A percentile compares a stretch with the other conserved stretches of the same genome.
These are phyloP conservation scores for Picea sitchensis DNA, from an alignment of 75 land plant genomes.

Conservation along the genomic window DNA sequence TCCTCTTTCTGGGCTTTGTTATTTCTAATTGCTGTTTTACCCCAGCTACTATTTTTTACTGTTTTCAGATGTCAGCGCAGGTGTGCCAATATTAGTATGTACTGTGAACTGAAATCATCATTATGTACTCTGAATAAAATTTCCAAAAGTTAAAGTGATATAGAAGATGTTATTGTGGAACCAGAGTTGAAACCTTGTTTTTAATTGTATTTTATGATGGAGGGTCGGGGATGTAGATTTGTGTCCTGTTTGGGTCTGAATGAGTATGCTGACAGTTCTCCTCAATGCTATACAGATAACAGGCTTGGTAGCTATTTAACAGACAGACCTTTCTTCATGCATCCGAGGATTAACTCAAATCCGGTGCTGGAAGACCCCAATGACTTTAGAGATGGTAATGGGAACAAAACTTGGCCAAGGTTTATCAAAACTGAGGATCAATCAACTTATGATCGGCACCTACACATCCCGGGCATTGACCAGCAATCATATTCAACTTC, in stretches of 20 bases:
- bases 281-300: conserved; percentile 7
- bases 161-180: neutral
- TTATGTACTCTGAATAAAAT: neutral
- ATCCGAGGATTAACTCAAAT: conserved; percentile 6
- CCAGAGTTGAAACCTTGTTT: neutral
- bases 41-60: no score
- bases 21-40: neutral
- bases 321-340: conserved; percentile 5
- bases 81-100: neutral
- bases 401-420: neutral
- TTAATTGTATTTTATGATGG: no score
- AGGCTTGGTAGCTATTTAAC: conserved; percentile 10
- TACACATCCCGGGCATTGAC: neutral
- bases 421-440: conserved; percentile 11
- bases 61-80: neutral
- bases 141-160: neutral
- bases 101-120: neutral
- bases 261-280: neutral
- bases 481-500: conserved; percentile 8
- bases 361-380: conserved; percentile 7
- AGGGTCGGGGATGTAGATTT: neutral
- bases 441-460: conserved; percentile 1
- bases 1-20: neutral
- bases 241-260: neutral
- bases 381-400: conserved; percentile 2